Conservation (phyloP, 352 stramenopile species). For the Globisporangium barbulae region DNA sequence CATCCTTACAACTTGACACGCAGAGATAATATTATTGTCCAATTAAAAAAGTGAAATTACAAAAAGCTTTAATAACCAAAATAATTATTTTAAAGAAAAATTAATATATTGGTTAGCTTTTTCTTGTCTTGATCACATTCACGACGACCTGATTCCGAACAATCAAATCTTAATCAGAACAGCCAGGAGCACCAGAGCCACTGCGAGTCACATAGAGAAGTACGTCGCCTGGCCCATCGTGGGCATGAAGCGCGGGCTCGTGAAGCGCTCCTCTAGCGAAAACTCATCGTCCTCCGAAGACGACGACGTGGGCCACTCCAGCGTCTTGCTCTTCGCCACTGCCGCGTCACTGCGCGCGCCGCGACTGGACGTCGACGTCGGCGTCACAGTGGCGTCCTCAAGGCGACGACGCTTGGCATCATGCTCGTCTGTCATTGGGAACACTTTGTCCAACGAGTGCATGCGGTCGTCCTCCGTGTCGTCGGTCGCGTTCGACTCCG, state of each 20-base stretch:
- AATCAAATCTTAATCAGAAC: background rate
- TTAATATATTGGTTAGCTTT: no score
- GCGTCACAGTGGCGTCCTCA: background rate
- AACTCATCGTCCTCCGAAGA: slow-evolving; percentile 11
- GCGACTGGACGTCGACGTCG: background rate
- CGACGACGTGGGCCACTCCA: slow-evolving; percentile 1
- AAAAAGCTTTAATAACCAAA: no score
- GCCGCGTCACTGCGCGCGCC: background rate
- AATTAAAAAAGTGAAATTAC: background rate
- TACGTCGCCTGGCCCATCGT: slow-evolving; percentile 11
- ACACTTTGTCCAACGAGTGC: background rate
- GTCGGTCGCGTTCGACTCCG: slow-evolving; percentile 29
- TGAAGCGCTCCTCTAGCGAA: background rate
- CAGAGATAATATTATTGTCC: background rate
- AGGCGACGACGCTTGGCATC: background rate
- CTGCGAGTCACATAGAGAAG: background rate
- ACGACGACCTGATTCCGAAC: background rate
- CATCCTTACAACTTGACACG: background rate
- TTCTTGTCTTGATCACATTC: no score
- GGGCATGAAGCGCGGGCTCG: slow-evolving; percentile 11
- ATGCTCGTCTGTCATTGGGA: background rate
- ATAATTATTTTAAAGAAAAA: no score
- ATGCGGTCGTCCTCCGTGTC: slow-evolving; percentile 29
- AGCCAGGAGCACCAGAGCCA: background rate
- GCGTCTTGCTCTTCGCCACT: slow-evolving; percentile 3